Base-by-base conservation (phyloP, 768 basidiomycete species). In the Fomitopsis serialis region DNA sequence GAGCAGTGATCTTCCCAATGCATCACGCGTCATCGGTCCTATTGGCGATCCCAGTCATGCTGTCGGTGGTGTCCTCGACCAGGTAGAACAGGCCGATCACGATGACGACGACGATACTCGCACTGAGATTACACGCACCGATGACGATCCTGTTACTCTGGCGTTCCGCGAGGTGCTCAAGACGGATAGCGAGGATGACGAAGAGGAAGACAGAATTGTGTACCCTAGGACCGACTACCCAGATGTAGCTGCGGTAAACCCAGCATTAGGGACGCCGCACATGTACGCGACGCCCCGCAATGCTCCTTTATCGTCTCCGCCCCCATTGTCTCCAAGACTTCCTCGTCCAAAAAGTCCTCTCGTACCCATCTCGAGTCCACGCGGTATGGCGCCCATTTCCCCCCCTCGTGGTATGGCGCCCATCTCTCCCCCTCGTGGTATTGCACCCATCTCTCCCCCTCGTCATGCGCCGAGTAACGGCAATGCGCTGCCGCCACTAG, bases 71-170 rank as follows among this genome's bases (percentile, higher is more conserved):
- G n/a, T n/a, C n/a, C 21, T 34, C 54, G 67, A 51, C 58, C 65
- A 11, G 49, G 58, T 12, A 62, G 54, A 42, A 11, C 55, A 48
- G 43, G 57, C 22, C 61, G 52, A 58, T 19, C 50, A 58, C 24
- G 69, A 69, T 25, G 52, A 56, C 8, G 66, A 68, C 13, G 82
- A 85, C 21, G 89, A 80, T 47, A 79, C 79, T 59, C 81, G 80
- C 42, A 90, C 86, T 19, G 74, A 79, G 45, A 84, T 84, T 24
- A 87, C 82, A 10, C 79, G 77, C 40, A 89, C 87, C 1, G 91
- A 92, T 44, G 90, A 92, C 57, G 96, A 96, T 61, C 82, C 87
- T 0, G 79, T 97, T 32, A 79, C 76, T 11, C 80, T 84, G 11
- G 87, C 81, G 4, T 85, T 90, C 62, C 70, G 78, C 24, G 69